Base-by-base conservation (phyloP, 1,284 basidiomycete genomes). In the Jaminaea rosea region DNA sequence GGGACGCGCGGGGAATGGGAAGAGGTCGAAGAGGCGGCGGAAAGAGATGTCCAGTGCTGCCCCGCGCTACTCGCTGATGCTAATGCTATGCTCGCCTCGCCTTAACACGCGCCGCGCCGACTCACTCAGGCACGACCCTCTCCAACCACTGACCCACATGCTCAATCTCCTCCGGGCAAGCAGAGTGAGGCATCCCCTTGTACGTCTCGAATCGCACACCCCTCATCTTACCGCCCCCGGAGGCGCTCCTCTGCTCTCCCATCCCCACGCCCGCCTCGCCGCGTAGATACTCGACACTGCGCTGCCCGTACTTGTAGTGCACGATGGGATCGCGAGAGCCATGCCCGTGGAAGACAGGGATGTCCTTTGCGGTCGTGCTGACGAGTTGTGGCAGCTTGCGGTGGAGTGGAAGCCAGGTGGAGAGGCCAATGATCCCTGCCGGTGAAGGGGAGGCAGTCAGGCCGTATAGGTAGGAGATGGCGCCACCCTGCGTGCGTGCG, bases 321-420 rank as follows among this genome's bases (percentile, higher is more conserved):
- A 73, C 71, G 13, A 73, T 61, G 4, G 55, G 68, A 49, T 73
- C 71, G 0, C 59, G 56, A 19, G 62, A 60, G 28, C 71, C 71
- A 50, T 73, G 71, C 0, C 58, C 71, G 47, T 65, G 61, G 55
- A 73, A 71, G 26, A 72, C 52, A 15, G 65, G 69, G 45, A 65
- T 52, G 31, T 50, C 55, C 19, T 34, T 47, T 1, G 61, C 60
- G 26, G 53, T 51, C 17, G 46, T 26, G 11, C 56, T 45, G 23
- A 63, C 58, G 36, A 70, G 53, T 5, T 55, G 42, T 11, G 51
- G 42, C 44, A 69, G 60, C 55, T 70, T 68, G 19, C 58, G 52
- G 9, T 60, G 60, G n/a, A 73, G 59, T 3, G 71, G 71, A 37
- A 72, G 48, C 71, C 71, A 73, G 13, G 67, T 67, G 11, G 63